phyloP scores from a whole-genome alignment of 805 yeast species.

The Saccharomycopsis guyanensis region DNA sequence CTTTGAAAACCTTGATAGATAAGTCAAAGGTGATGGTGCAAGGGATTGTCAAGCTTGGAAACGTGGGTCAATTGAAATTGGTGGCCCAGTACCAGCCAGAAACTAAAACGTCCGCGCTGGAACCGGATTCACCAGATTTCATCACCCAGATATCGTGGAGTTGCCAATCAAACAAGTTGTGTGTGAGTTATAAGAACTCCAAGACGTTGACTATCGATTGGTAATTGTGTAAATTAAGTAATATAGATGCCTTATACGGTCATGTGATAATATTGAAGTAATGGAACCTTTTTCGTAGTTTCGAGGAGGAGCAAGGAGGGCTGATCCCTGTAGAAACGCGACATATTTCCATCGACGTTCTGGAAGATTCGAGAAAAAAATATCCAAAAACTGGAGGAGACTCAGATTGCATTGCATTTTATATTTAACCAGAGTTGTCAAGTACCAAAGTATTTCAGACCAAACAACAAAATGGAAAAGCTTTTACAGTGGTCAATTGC shows the following conservation, averaged over 20 bases:
- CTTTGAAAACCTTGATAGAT: constrained; percentile 16
- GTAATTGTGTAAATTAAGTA: too few relatives aligned
- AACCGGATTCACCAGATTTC: constrained; percentile 21
- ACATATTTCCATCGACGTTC: too few relatives aligned
- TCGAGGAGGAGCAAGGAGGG: too few relatives aligned
- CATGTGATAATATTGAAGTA: too few relatives aligned
- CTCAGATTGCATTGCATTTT: not conserved
- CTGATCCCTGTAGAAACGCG: too few relatives aligned
- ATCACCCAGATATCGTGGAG: constrained; percentile 33
- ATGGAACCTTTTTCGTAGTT: too few relatives aligned
- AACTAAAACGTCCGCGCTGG: constrained; percentile 22
- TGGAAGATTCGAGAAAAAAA: constrained; percentile 6
- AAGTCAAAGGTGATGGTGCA: not conserved
- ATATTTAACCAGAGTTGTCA: not conserved
- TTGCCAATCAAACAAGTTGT: constrained; percentile 24
- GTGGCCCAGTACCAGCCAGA: constrained; percentile 26
- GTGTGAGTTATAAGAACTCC: constrained; percentile 26
- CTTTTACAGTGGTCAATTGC: constrained; percentile 88
- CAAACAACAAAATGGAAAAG: constrained; percentile 62
- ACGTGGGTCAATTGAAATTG: constrained; percentile 18
- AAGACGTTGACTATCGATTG: constrained; percentile 14
- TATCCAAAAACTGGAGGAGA: not conserved
- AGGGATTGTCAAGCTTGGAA: too few relatives aligned
- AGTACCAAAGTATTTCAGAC: not conserved
- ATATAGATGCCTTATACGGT: too few relatives aligned